A percentile compares a stretch with the other conserved stretches of the same genome.
These are phyloP conservation scores for Soucietia sequanensis DNA, from an alignment of 805 yeast species.

Conservation along the genomic window DNA sequence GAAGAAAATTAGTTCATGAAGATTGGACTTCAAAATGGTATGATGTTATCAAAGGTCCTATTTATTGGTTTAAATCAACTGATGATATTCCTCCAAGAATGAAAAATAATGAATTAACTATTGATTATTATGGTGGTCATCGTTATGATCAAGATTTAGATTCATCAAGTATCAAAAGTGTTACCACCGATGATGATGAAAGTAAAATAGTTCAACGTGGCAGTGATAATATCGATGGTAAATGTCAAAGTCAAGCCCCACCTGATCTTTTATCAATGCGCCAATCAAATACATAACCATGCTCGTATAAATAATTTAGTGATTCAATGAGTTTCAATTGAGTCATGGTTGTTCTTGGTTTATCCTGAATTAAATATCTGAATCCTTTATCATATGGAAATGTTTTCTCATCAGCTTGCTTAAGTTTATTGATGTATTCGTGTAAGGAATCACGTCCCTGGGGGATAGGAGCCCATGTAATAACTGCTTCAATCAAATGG, in stretches of 20 bases:
- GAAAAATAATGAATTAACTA: conserved; percentile 50
- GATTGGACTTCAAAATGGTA: conserved; percentile 68
- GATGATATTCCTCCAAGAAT: conserved; percentile 69
- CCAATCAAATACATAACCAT: conserved; percentile 36
- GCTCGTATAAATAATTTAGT: conserved; percentile 30
- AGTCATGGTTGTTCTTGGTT: conserved; percentile 35
- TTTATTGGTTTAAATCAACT: conserved; percentile 49
- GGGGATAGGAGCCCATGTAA: conserved; percentile 48
- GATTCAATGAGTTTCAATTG: conserved; percentile 23
- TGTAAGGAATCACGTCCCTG: conserved; percentile 23
- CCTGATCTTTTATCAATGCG: conserved; percentile 39
- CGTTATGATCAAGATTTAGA: conserved; percentile 23
- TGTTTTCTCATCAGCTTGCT: conserved; percentile 5
- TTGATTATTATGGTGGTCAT: conserved; percentile 68
- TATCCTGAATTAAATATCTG: conserved; percentile 44
- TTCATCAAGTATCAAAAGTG: too few relatives aligned
- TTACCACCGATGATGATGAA: not conserved
- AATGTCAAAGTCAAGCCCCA: conserved; percentile 43
- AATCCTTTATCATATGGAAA: conserved; percentile 34
- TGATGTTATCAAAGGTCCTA: conserved; percentile 58
- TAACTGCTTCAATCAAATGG: conserved; percentile 22
- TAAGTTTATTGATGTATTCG: conserved; percentile 11
- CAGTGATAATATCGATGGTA: too few relatives aligned
- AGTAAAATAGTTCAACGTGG: too few relatives aligned
- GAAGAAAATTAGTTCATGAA: conserved; percentile 55